phyloP scores from a whole-genome alignment of 2,329 filamentous ascomycete genomes.

The Cladosporium sp. region DNA sequence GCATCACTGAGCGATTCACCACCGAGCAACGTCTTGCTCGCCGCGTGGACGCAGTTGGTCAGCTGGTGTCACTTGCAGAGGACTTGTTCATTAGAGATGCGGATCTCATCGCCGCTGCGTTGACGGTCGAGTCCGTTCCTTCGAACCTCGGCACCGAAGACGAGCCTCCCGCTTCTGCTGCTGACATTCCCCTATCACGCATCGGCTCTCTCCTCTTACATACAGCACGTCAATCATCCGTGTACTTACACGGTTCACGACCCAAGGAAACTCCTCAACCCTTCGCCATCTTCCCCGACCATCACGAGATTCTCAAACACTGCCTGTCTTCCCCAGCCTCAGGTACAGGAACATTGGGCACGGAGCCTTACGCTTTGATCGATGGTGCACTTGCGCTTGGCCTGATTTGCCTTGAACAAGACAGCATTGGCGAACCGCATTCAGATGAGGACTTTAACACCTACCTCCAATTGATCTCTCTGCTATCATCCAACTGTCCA shows the following conservation, averaged over 20 bases:
- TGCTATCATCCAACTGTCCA: slow-evolving; percentile 51
- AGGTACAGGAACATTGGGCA: slow-evolving; percentile 42
- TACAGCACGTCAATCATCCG: slow-evolving; percentile 52
- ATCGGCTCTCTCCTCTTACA: slow-evolving; percentile 57
- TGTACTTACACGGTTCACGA: slow-evolving; percentile 48
- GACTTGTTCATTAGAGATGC: slow-evolving; percentile 54
- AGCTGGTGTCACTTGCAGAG: slow-evolving; percentile 67
- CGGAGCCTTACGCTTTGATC: slow-evolving; percentile 53
- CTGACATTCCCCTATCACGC: slow-evolving; percentile 58
- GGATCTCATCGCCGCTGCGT: slow-evolving; percentile 48
- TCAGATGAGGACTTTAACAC: slow-evolving; percentile 54
- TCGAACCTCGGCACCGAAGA: slow-evolving; percentile 51
- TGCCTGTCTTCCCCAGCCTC: slow-evolving; percentile 46
- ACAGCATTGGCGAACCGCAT: slow-evolving; percentile 47
- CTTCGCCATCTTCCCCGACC: slow-evolving; percentile 55
- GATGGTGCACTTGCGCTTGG: slow-evolving; percentile 57
- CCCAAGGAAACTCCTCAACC: slow-evolving; percentile 36
- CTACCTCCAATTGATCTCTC: slow-evolving; percentile 52
- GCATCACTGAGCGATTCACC: slow-evolving; percentile 64
- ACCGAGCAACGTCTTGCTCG: slow-evolving; percentile 62
- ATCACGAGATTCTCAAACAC: slow-evolving; percentile 52
- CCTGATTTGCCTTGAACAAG: slow-evolving; percentile 49
- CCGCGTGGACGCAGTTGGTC: slow-evolving; percentile 67
- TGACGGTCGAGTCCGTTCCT: slow-evolving; percentile 42
- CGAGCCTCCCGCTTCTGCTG: slow-evolving; percentile 53